phyloP scores from a whole-genome alignment of 345 rosid genomes.

The Gossypium bickii region DNA sequence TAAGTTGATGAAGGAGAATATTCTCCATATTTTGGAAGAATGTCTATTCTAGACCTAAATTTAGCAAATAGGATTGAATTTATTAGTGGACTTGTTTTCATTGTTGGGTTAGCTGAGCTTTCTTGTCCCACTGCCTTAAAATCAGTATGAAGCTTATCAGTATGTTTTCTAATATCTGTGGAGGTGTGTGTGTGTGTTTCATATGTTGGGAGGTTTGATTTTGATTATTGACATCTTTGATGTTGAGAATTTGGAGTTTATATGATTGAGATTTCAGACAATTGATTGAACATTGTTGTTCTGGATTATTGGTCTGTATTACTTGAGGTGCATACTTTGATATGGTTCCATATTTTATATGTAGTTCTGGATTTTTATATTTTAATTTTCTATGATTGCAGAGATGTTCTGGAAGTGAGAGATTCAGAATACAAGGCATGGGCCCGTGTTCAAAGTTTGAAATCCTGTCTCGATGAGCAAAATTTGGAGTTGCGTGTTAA shows the following conservation, averaged over 20 bases:
- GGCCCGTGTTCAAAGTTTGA: constrained; percentile 75
- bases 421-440: constrained; percentile 73
- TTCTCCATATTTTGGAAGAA: not conserved
- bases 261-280: not conserved
- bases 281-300: not conserved
- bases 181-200: too few species aligned
- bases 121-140: not conserved
- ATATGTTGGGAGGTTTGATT: not conserved
- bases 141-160: not conserved
- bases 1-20: not conserved
- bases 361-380: not conserved
- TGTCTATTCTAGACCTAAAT: not conserved
- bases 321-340: not conserved
- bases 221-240: not conserved
- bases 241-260: not conserved
- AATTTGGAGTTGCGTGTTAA: constrained; percentile 80
- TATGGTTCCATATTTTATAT: not conserved
- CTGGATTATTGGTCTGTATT: not conserved
- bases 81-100: not conserved
- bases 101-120: not conserved
- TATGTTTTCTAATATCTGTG: not conserved
- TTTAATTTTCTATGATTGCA: constrained; percentile 29
- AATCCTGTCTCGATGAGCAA: constrained; percentile 82
- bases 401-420: constrained; percentile 64
- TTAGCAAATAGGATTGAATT: not conserved